Percentiles rank a stretch among this genome's conserved stretches.
Evolutionary conservation across 371 early-diverging fungal species (phyloP).

Genomic region (Mortierella sp.): DNA sequence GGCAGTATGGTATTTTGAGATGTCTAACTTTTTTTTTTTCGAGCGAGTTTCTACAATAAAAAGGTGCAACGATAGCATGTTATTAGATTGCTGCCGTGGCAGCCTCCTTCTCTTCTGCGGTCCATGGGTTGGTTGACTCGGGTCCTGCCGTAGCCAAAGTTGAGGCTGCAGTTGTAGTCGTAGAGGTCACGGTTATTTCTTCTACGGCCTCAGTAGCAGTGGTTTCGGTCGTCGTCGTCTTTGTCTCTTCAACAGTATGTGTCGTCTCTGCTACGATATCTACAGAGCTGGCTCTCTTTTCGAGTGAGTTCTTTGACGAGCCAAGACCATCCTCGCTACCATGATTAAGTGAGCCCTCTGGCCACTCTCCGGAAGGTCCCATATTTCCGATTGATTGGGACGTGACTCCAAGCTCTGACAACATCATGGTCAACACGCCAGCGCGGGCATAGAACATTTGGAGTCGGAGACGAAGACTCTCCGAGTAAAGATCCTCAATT

Average conservation of each 20-base stretch:
- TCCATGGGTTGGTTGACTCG: slow-evolving; percentile 42
- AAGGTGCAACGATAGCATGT: neutral
- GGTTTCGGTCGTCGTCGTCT: slow-evolving; percentile 21
- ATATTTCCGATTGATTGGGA: slow-evolving; percentile 53
- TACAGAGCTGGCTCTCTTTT: slow-evolving; percentile 2
- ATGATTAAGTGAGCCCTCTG: slow-evolving; percentile 18
- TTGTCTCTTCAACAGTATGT: slow-evolving; percentile 16
- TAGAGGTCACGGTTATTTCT: slow-evolving; percentile 24
- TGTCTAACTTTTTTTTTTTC: slow-evolving; percentile 4
- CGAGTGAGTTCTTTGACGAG: slow-evolving; percentile 25
- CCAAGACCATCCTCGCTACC: slow-evolving; percentile 14
- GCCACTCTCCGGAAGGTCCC: slow-evolving; percentile 52
- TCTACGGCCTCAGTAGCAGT: slow-evolving; percentile 17
- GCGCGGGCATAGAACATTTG: slow-evolving; percentile 93
- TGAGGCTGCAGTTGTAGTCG: slow-evolving; percentile 17
- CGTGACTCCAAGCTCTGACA: slow-evolving; percentile 53
- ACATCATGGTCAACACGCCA: slow-evolving; percentile 63
- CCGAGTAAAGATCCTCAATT: slow-evolving; percentile 83
- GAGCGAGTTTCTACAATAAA: neutral
- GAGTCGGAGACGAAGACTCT: slow-evolving; percentile 83
- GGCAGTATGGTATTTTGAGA: slow-evolving; percentile 7
- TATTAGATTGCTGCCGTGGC: slow-evolving; percentile 1
- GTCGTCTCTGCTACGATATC: slow-evolving; percentile 7
- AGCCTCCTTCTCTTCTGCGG: slow-evolving; percentile 29
- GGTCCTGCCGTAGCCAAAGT: slow-evolving; percentile 57